These are phyloP conservation scores for Multifurca ochricompacta DNA, from an alignment of 768 basidiomycete genomes.

Conservation along the genomic window DNA sequence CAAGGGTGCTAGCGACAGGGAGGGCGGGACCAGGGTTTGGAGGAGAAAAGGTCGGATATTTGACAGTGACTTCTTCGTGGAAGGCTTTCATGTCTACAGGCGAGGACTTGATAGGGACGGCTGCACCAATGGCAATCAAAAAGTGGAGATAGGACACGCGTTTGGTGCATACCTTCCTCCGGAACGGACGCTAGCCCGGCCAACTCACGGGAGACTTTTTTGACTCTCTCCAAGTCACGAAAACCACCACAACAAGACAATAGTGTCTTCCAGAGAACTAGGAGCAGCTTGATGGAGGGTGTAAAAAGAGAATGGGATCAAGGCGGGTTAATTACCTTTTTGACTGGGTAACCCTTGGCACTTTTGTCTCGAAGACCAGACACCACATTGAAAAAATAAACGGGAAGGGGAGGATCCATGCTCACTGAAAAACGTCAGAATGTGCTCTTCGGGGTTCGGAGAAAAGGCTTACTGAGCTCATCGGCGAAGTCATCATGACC, in stretches of 20 bases:
- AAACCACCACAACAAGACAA: conserved; percentile 91
- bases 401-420: conserved; percentile 87
- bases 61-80: conserved; percentile 83
- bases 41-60: conserved; percentile 90
- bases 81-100: conserved; percentile 88
- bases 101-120: conserved; percentile 74
- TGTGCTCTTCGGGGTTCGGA: background rate
- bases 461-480: conserved; percentile 72
- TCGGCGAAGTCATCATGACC: conserved; percentile 93
- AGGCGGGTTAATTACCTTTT: conserved; percentile 57
- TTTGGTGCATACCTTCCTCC: conserved; percentile 35
- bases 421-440: conserved; percentile 55
- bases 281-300: conserved; percentile 54
- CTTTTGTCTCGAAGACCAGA: conserved; percentile 86
- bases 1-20: conserved; percentile 24
- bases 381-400: conserved; percentile 88
- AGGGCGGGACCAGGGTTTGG: conserved; percentile 34
- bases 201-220: conserved; percentile 78
- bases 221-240: conserved; percentile 75
- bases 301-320: conserved; percentile 9
- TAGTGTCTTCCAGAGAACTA: conserved; percentile 91
- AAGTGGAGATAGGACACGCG: background rate
- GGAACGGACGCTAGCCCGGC: conserved; percentile 57
- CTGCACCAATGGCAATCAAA: conserved; percentile 26
- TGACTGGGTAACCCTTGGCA: conserved; percentile 93